Evolutionary conservation across 345 rosid genomes (phyloP).

Genomic region (Carallia pectinifolia): DNA sequence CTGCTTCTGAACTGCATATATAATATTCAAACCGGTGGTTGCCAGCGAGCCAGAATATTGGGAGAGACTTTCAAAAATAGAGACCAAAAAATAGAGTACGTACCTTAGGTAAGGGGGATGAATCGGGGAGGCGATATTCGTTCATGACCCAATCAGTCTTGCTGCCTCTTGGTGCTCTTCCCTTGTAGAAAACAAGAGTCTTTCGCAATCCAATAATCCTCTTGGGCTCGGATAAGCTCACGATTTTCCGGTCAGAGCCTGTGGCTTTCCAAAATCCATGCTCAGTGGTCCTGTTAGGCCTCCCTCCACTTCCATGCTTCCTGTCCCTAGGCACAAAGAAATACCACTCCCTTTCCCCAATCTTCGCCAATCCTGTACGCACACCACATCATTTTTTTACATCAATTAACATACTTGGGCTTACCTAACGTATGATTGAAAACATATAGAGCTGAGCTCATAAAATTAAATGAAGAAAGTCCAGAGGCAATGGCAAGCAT

Average conservation of each 20-base stretch:
- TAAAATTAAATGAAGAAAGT: no score
- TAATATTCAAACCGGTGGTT: no score
- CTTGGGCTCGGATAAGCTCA: slow-evolving; percentile 18
- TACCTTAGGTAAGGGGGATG: slow-evolving; percentile 14
- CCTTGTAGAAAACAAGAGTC: slow-evolving; percentile 37
- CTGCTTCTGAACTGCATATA: no score
- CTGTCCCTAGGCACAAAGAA: slow-evolving; percentile 35
- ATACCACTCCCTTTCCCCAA: slow-evolving; percentile 43
- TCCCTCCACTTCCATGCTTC: slow-evolving; percentile 22
- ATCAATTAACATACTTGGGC: background rate
- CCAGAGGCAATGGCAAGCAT: background rate
- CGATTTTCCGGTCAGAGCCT: slow-evolving; percentile 30
- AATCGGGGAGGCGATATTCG: slow-evolving; percentile 30
- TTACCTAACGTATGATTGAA: background rate
- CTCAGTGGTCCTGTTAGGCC: slow-evolving; percentile 27
- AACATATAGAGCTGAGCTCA: background rate
- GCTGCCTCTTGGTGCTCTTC: slow-evolving; percentile 35
- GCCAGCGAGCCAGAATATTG: no score
- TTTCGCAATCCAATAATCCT: slow-evolving; percentile 23
- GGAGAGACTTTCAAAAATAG: background rate
- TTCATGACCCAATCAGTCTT: slow-evolving; percentile 47
- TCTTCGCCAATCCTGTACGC: slow-evolving; percentile 25
- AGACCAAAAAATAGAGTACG: background rate
- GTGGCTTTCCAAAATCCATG: slow-evolving; percentile 40
- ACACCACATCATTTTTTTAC: background rate